Percentiles rank a stretch among this genome's conserved stretches.
Evolutionary conservation across 2,329 filamentous ascomycete species (phyloP).

Genomic region (Curvularia eragrostidis): DNA sequence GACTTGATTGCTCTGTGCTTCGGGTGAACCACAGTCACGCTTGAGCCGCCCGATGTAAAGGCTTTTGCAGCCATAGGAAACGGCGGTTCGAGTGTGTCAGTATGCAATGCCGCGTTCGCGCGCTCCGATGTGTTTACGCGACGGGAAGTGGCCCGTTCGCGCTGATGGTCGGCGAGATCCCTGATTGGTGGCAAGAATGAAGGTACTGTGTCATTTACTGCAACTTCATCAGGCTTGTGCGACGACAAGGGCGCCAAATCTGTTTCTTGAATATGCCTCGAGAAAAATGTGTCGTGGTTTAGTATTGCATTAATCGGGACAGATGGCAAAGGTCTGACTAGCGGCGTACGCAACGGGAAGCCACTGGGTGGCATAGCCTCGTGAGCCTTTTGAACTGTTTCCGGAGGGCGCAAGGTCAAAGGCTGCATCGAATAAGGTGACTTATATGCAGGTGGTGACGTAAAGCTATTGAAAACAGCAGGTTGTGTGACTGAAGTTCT

Average conservation of each 20-base stretch:
- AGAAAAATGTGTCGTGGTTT: background rate
- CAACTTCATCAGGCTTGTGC: background rate
- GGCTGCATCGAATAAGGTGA: background rate
- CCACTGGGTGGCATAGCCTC: background rate
- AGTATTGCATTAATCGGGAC: background rate
- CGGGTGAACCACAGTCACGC: background rate
- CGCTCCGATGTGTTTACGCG: slow-evolving; percentile 13
- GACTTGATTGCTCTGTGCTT: slow-evolving; percentile 18
- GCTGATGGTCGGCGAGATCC: slow-evolving; percentile 10
- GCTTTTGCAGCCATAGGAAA: background rate
- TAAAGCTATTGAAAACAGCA: background rate
- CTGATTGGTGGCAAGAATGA: slow-evolving; percentile 13
- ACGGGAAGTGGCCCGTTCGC: slow-evolving; percentile 18
- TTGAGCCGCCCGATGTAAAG: background rate
- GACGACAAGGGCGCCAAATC: background rate
- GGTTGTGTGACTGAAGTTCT: background rate
- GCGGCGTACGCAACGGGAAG: background rate
- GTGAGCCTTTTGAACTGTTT: background rate
- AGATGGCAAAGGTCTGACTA: background rate
- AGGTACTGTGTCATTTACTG: background rate
- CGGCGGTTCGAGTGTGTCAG: background rate
- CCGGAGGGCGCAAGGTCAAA: background rate
- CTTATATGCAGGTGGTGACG: background rate
- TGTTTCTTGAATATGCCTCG: background rate
- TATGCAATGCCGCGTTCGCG: slow-evolving; percentile 1